Conservation (phyloP, 805 yeast genomes). For the Spathaspora sp. region DNA sequence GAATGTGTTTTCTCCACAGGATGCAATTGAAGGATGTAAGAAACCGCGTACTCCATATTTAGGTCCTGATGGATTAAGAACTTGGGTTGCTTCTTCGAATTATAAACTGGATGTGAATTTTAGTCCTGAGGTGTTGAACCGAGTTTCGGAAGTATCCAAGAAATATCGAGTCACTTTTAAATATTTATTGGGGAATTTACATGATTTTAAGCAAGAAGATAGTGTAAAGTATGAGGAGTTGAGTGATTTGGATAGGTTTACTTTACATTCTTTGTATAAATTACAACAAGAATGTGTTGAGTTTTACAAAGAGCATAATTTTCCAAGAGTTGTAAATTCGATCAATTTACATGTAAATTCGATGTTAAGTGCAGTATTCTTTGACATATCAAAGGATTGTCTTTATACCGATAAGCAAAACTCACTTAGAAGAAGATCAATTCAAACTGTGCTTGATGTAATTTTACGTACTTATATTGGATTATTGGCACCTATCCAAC, state of each 20-base stretch:
- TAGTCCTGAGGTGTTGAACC: constrained; percentile 66
- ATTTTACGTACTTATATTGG: constrained; percentile 62
- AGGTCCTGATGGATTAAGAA: constrained; percentile 87
- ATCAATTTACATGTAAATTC: constrained; percentile 70
- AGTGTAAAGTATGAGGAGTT: constrained; percentile 35
- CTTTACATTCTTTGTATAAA: constrained; percentile 50
- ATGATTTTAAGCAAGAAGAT: constrained; percentile 25
- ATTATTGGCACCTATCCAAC: constrained; percentile 75
- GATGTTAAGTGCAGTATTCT: constrained; percentile 77
- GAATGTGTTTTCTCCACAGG: constrained; percentile 68
- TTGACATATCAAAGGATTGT: constrained; percentile 81
- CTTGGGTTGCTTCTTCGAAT: constrained; percentile 88
- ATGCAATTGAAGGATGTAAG: constrained; percentile 59
- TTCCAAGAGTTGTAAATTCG: constrained; percentile 64
- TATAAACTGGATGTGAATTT: constrained; percentile 77
- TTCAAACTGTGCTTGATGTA: constrained; percentile 64
- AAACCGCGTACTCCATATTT: constrained; percentile 50
- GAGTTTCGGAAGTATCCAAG: constrained; percentile 76
- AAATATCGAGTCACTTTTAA: constrained; percentile 80
- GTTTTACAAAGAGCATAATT: constrained; percentile 58
- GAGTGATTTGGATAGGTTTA: constrained; percentile 54
- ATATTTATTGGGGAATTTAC: constrained; percentile 76
- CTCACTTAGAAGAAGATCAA: constrained; percentile 50
- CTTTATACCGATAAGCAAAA: constrained; percentile 63
- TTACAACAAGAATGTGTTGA: constrained; percentile 41